phyloP scores from a whole-genome alignment of 768 basidiomycete genomes.

The Collybia sordida region DNA sequence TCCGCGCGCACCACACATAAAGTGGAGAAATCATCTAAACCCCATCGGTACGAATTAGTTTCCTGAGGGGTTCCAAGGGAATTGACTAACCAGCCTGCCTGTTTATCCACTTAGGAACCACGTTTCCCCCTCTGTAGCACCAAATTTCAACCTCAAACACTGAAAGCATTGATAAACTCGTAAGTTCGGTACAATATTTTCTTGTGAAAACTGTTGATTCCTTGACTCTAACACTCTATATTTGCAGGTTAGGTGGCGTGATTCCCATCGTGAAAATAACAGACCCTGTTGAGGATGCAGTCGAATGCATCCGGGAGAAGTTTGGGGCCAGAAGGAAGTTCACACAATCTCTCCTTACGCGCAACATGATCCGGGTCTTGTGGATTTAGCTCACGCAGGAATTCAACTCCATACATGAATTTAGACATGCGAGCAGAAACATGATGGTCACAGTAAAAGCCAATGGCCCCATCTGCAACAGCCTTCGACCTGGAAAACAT shows the following conservation, averaged over 20 bases:
- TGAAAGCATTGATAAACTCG: constrained; percentile 69
- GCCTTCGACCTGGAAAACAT: constrained; percentile 67
- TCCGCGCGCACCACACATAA: constrained; percentile 79
- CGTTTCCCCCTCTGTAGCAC: constrained; percentile 78
- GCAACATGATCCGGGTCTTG: constrained; percentile 65
- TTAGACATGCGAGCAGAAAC: constrained; percentile 80
- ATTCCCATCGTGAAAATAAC: constrained; percentile 16
- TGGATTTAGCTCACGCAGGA: constrained; percentile 64
- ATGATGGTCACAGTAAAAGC: constrained; percentile 83
- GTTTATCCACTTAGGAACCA: constrained; percentile 73
- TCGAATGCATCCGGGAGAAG: constrained; percentile 83
- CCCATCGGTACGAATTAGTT: not conserved
- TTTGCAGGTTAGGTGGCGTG: no score
- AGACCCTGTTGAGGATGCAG: constrained; percentile 70
- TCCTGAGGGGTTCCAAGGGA: not conserved
- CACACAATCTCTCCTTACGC: constrained; percentile 65
- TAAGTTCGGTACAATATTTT: constrained; percentile 82
- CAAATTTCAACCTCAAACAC: constrained; percentile 85
- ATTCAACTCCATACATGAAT: constrained; percentile 84
- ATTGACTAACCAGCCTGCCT: constrained; percentile 48
- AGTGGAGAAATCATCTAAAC: constrained; percentile 67
- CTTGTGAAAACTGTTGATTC: constrained; percentile 80
- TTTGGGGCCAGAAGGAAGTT: constrained; percentile 74
- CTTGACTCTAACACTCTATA: constrained; percentile 69
- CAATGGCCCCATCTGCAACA: constrained; percentile 80